Evolutionary conservation across 108 stramenopile genomes (phyloP), one percentile per base, ranked within the genome.

Genomic region (Skeletonema marinoi): DNA sequence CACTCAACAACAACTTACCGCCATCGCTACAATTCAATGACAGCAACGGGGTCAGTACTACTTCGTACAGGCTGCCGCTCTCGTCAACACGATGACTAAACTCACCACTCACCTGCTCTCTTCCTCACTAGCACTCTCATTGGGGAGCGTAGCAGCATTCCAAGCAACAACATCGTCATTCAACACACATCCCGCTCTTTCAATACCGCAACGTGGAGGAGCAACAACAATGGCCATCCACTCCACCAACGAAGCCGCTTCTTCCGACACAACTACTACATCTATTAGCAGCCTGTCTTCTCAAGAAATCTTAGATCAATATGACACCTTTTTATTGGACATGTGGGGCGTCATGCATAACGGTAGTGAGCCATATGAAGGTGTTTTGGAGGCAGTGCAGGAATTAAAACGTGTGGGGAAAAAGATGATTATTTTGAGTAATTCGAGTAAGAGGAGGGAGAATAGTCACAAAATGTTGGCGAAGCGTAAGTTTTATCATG

Each of bases 301-400:
- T 13, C 66, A 64, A 12, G 85, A 85, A 4, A 72, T 92, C 41
- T 73, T 77, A 16, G 78, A 90, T 61, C 63, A 83, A 6, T 93
- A 96, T 71, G 95, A 97, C 73, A 80, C 89, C 6, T 94, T 95
- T 62, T 71, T 97, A 0, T 66, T 97, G 32, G 97, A 98, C 70
- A 96, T 96, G 90, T 98, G 95, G 95, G 96, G 96, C 19, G 96
- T 97, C 2, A 84, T 98, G 89, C 97, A 98, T 73, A 88, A 98
- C 73, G 97, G 97, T 8, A 68, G 64, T 50, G 64, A 32, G 25
- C 77, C 94, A 9, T 98, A 98, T 59, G 89, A 89, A 7, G 94
- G 94, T 1, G 95, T 94, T 1, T 65, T 94, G 60, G 88, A 94
- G 32, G 80, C 84, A n/a, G 71, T 97, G 14, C 35, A 74, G 11